Base-by-base conservation (phyloP, 23 red algal species). In the Gracilariopsis chorda region DNA sequence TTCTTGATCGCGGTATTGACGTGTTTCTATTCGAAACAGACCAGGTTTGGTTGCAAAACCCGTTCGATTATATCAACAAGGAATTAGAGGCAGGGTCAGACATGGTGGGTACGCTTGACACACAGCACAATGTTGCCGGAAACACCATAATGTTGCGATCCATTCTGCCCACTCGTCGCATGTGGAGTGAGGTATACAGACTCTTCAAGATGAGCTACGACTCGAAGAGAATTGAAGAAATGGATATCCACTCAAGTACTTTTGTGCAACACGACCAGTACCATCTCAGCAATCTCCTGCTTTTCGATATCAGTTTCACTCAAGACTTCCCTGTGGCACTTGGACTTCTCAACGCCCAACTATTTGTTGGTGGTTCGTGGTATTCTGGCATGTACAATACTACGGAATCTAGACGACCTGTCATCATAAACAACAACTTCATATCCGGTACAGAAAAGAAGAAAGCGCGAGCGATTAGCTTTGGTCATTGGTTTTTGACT, bases 341-440 rank as follows among this genome's bases (percentile, higher is more conserved):
- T 11, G 63, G 86, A 16, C 39, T 78, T 11, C 77, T 95, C 21
- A 76, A 95, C 51, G 49, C 60, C 13, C 34, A 90, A 41, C 59
- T 59, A 16, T 95, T 95, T 78, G 76, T 83, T 10, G 84, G 67
- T 1, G 92, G 92, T 32, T 81, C 72, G 48, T 95, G 92, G 92
- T 95, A 95, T 32, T 64, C 58, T 11, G 77, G 85, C 27, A 68
- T 70, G 51, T 95, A 95, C 60, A 46, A 45, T 25, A 87, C 56
- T 19, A 25, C 23, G 42, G 70, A 86, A 35, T 77, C 86, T 7
- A 78, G 48, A 41, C 61, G 64, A 0, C 92, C 92, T 25, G 84
- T 95, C 1, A 57, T 90, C 36, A 87, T 95, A 33, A 95, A 90
- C 76, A 88, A 87, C 29, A 95, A 95, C 92, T 95, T 95, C 64